Evolutionary conservation across 78 protist species (phyloP), one percentile per base, ranked within the genome.

Genomic region (Parvularia atlantis): DNA sequence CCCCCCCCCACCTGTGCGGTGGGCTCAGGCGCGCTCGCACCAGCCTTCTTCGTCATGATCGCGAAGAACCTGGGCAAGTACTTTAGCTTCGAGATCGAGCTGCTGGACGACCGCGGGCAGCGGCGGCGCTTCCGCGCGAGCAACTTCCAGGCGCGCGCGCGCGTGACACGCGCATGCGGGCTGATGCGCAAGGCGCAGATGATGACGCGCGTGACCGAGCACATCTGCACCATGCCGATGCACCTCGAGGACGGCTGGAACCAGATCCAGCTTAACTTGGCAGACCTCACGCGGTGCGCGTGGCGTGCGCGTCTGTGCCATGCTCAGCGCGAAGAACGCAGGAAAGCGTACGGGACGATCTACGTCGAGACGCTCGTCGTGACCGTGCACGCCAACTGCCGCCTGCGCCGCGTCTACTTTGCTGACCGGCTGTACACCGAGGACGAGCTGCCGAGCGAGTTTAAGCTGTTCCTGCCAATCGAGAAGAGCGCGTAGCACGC

Each of bases 161-260:
- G n/a, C n/a, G n/a, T n/a, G n/a, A n/a, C 2, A 0, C 28, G 0
- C 10, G 35, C 46, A 59, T 10, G 22, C 7, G 17, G 10, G 5
- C n/a, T 73, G 39, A 35, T 24, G 7, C 10, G 28, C 3, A 22
- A 13, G 0, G n/a, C 16, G 10, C 53, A 92, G 88, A 35, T 86
- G 31, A 86, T 81, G 13, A 90, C 96, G 22, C 76, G 92, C 13
- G 95, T 91, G 48, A 91, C 91, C 77, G 91, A 88, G 5, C 91
- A 84, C 80, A 91, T 95, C 41, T 93, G 97, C 79, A 93, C 97
- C 20, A 87, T 95, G 94, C 99, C 99, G 19, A 88, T 95, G 95
- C 54, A 89, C 20, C 80, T 95, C 19, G 97, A 93, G 65, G 96
- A 83, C 30, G 97, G 97, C 7, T 93, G 97, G 99, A 93, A 93